Percentiles rank a stretch among this genome's conserved stretches.
Evolutionary conservation across 768 basidiomycete species (phyloP).

Genomic region (Holtermanniella nyarrowii): DNA sequence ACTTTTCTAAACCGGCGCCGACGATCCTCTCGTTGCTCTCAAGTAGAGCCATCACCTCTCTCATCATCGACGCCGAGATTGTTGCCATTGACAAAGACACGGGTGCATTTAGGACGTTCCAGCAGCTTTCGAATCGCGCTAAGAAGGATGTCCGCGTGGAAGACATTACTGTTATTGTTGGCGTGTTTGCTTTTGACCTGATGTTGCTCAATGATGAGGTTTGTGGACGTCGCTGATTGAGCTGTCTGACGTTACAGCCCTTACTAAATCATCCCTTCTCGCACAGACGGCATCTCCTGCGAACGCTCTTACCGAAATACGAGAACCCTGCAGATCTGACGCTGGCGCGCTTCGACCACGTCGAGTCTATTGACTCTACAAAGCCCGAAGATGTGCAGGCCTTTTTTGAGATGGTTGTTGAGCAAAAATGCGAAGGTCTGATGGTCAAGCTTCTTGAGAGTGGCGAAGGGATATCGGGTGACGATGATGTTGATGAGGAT

Average conservation of each 20-base stretch:
- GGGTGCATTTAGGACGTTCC: constrained; percentile 64
- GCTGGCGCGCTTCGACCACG: constrained; percentile 60
- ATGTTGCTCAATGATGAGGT: constrained; percentile 77
- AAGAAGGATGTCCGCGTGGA: constrained; percentile 68
- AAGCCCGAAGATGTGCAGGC: constrained; percentile 53
- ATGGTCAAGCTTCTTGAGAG: constrained; percentile 83
- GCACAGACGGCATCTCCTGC: constrained; percentile 56
- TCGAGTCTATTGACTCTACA: constrained; percentile 49
- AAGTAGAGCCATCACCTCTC: constrained; percentile 17
- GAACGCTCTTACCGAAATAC: constrained; percentile 52
- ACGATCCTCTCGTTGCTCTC: constrained; percentile 21
- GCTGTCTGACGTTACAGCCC: constrained; percentile 44
- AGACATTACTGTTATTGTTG: constrained; percentile 67
- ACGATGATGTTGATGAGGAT: constrained; percentile 36
- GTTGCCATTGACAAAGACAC: constrained; percentile 64
- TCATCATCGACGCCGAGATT: constrained; percentile 68
- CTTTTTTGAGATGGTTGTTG: constrained; percentile 67
- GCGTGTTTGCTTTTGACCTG: constrained; percentile 79
- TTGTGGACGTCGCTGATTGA: constrained; percentile 22
- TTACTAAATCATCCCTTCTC: constrained; percentile 62
- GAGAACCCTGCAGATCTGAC: constrained; percentile 43
- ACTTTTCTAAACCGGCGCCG: constrained; percentile 15
- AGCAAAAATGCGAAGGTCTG: constrained; percentile 76
- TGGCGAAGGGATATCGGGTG: constrained; percentile 31
- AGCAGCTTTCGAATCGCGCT: constrained; percentile 73